These are phyloP conservation scores for Vanderwaltozyma tropicalis DNA, from an alignment of 805 yeast species.

Conservation along the genomic window DNA sequence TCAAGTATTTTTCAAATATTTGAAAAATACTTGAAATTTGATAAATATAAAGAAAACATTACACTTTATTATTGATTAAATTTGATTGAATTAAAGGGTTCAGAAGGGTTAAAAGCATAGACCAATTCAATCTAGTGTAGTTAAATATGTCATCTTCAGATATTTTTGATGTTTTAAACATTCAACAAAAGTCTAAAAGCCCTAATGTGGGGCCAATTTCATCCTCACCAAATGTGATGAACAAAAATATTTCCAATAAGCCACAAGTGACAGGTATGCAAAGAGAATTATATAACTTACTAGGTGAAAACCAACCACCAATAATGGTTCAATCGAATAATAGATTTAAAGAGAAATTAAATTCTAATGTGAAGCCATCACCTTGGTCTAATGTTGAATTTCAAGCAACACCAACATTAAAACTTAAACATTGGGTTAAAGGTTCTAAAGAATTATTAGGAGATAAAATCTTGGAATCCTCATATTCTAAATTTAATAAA, in stretches of 20 bases:
- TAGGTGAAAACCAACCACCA: conserved; percentile 92
- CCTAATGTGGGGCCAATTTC: conserved; percentile 13
- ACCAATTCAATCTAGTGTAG: too few relatives aligned
- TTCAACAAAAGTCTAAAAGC: conserved; percentile 26
- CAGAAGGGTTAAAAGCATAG: too few relatives aligned
- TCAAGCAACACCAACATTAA: conserved; percentile 41
- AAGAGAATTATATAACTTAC: conserved; percentile 74
- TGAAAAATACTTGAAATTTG: too few relatives aligned
- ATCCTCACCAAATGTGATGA: conserved; percentile 8
- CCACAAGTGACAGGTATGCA: conserved; percentile 58
- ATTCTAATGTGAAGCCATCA: conserved; percentile 50
- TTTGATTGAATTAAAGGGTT: too few relatives aligned
- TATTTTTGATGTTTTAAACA: conserved; percentile 67
- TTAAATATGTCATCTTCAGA: conserved; percentile 39
- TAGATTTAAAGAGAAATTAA: conserved; percentile 57
- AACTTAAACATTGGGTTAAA: conserved; percentile 77
- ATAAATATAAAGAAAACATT: too few relatives aligned
- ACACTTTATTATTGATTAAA: too few relatives aligned
- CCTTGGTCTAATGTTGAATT: conserved; percentile 76
- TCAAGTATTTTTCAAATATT: too few relatives aligned
- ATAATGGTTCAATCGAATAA: conserved; percentile 40
- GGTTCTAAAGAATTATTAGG: conserved; percentile 43
- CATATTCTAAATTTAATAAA: conserved; percentile 67
- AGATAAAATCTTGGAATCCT: conserved; percentile 32
- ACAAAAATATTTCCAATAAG: conserved; percentile 3